phyloP scores from a whole-genome alignment of 495 filamentous ascomycete genomes.

The Hyaloscypha finlandica region DNA sequence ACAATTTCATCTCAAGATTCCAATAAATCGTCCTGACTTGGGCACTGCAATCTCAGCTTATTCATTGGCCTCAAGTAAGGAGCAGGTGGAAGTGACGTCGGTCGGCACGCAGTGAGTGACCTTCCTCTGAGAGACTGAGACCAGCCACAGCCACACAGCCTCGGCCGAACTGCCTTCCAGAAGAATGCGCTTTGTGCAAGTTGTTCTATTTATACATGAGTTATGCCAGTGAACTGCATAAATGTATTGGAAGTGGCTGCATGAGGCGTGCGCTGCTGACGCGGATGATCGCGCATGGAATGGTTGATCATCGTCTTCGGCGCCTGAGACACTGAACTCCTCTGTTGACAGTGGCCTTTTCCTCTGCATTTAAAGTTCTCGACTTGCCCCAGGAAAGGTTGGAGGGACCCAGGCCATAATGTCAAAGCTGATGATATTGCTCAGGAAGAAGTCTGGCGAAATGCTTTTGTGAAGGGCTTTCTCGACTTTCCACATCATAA shows the following conservation, averaged over 20 bases:
- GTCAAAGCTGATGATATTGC: neutral
- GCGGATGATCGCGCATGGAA: constrained; percentile 12
- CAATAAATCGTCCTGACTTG: neutral
- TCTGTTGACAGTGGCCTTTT: neutral
- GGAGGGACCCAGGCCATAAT: neutral
- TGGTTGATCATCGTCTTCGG: neutral
- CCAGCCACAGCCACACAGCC: neutral
- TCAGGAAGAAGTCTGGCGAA: neutral
- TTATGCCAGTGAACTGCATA: neutral
- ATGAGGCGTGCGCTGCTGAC: neutral
- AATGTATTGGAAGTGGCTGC: neutral
- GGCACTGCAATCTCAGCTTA: neutral
- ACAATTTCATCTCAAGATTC: neutral
- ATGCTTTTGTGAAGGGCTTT: neutral
- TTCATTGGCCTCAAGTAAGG: neutral
- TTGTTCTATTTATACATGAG: neutral
- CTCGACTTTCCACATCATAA: no score
- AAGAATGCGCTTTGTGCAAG: neutral
- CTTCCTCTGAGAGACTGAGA: neutral
- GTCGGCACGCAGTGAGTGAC: neutral
- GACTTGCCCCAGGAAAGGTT: neutral
- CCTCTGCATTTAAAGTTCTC: neutral
- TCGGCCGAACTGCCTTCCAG: neutral
- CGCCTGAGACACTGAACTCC: neutral
- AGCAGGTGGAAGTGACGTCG: neutral